Base-by-base conservation (phyloP, 2,329 filamentous ascomycete species). In the Zasmidium angulare region DNA sequence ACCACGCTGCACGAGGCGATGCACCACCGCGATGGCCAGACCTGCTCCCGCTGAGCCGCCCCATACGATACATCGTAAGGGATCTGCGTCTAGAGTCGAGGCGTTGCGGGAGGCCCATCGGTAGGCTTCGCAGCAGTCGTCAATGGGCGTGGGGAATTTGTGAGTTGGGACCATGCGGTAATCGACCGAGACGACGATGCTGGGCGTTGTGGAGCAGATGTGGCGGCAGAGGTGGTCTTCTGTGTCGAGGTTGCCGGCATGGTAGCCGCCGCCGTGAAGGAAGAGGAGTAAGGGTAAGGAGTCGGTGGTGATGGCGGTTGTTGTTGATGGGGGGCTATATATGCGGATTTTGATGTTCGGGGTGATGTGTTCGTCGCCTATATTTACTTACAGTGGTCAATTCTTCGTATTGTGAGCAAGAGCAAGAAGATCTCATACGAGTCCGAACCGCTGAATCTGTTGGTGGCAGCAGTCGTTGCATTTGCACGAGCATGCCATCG, bases 191-290 rank as follows among this genome's bases (percentile, higher is more conserved):
- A 76, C 68, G 31, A 77, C 63, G 48, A 75, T 62, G 50, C 69
- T 72, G 12, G 71, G 68, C 1, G 67, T 67, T 43, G 64, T 55
- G 21, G 69, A 66, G 26, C 72, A 65, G 22, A 76, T 61, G 19
- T 66, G 62, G 24, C 72, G 64, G 60, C 74, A 76, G 58, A 72
- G 66, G 4, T 66, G 64, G 59, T 76, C 72, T 63, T 77, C 74
- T 10, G 67, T 66, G 55, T 76, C 69, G 24, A 76, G 64, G 62
- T 72, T 68, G 17, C 75, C 75, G 6, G 66, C 66, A 50, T 72
- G 65, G 55, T 64, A 76, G 1, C 75, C 74, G 24, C 75, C 75
- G 43, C 74, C 75, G 56, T 76, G 72, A 50, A 61, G 69, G 61
- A 71, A 77, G 7, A 77, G 65, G 24, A 70, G 70, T 29, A 75